Evolutionary conservation across 2,329 filamentous ascomycete species (phyloP).

Genomic region (Ophiostoma montium): DNA sequence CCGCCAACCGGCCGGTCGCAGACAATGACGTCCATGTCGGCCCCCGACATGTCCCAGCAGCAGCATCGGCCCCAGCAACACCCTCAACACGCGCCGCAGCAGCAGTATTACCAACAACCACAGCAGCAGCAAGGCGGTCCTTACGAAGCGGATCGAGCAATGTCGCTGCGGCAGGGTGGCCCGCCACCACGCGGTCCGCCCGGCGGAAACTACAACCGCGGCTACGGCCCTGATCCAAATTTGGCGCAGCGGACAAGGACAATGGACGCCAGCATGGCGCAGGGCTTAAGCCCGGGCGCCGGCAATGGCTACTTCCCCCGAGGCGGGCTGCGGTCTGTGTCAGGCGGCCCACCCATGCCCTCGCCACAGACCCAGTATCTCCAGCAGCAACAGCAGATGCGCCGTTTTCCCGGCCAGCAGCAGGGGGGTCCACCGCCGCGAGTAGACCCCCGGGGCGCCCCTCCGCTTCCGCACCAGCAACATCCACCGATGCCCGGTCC

Average conservation of each 20-base stretch:
- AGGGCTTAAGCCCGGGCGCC: constrained; percentile 15
- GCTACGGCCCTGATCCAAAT: constrained; percentile 18
- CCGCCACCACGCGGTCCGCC: constrained; percentile 44
- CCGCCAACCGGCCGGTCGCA: constrained; percentile 79
- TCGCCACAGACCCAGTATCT: constrained; percentile 32
- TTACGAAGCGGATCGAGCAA: constrained; percentile 46
- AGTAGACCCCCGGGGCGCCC: constrained; percentile 45
- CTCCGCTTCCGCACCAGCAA: constrained; percentile 22
- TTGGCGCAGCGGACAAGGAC: constrained; percentile 26
- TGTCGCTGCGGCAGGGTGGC: constrained; percentile 47
- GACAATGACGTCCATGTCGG: constrained; percentile 76
- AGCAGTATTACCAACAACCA: constrained; percentile 1
- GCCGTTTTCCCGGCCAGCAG: constrained; percentile 29
- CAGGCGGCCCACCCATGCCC: constrained; percentile 31
- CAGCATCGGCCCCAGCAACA: constrained; percentile 13
- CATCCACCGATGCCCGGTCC: not conserved
- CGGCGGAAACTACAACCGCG: constrained; percentile 19
- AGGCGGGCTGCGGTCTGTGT: constrained; percentile 33
- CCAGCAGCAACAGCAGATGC: constrained; percentile 32
- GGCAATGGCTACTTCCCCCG: constrained; percentile 33
- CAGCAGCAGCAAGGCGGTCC: constrained; percentile 12
- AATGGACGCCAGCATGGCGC: constrained; percentile 28
- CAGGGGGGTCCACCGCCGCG: constrained; percentile 14
- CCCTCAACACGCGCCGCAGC: constrained; percentile 4
- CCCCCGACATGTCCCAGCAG: constrained; percentile 36